A percentile compares a stretch with the other conserved stretches of the same genome.
These are phyloP conservation scores for Fusarium pseudocircinatum DNA, from an alignment of 2,329 filamentous ascomycete species.

Conservation along the genomic window DNA sequence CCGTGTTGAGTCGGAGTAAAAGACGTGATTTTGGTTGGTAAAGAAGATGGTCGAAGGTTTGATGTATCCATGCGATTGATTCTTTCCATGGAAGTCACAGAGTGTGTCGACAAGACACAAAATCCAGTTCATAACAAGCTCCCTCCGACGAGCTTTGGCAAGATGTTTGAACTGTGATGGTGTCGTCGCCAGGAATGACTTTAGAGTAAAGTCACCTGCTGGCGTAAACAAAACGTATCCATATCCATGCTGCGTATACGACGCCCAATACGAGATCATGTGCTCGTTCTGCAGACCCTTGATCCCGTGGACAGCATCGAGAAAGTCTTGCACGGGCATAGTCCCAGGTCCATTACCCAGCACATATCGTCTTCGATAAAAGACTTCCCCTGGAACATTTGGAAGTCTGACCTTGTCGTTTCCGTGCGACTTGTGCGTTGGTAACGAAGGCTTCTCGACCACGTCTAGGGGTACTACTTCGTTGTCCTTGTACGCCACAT, in stretches of 20 bases:
- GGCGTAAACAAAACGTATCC: conserved; percentile 76
- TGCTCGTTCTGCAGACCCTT: conserved; percentile 72
- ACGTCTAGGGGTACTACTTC: conserved; percentile 77
- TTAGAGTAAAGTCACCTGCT: conserved; percentile 72
- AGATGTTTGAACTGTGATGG: conserved; percentile 71
- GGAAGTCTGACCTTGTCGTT: conserved; percentile 72
- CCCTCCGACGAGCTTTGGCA: conserved; percentile 66
- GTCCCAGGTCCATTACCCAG: conserved; percentile 57
- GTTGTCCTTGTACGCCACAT: conserved; percentile 71
- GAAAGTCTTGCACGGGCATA: conserved; percentile 64
- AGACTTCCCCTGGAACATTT: conserved; percentile 64
- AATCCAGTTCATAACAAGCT: conserved; percentile 76
- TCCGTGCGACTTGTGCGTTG: conserved; percentile 48
- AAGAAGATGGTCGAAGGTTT: conserved; percentile 76
- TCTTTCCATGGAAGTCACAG: conserved; percentile 71
- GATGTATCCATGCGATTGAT: conserved; percentile 73
- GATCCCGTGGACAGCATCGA: conserved; percentile 68
- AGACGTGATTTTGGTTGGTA: conserved; percentile 71
- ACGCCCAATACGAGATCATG: conserved; percentile 75
- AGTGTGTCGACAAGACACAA: conserved; percentile 76
- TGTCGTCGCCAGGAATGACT: conserved; percentile 71
- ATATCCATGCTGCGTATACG: conserved; percentile 71
- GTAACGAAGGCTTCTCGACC: conserved; percentile 64
- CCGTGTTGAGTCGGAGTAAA: conserved; percentile 70
- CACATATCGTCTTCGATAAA: conserved; percentile 67